phyloP scores from a whole-genome alignment of 1,284 basidiomycete species.

The Ganoderma boninense region DNA sequence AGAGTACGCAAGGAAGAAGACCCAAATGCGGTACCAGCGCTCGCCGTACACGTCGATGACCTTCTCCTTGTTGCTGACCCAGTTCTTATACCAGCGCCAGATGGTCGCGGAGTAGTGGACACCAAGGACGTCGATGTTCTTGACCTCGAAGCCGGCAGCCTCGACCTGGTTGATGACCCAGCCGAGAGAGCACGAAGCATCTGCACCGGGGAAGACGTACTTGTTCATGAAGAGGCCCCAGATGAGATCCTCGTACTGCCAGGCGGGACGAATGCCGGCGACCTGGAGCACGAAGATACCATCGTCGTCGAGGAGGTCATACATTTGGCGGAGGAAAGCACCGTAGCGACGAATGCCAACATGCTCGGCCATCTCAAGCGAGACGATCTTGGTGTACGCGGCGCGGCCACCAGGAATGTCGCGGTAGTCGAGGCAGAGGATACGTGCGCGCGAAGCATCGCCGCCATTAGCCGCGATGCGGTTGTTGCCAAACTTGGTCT shows the following conservation, averaged over 20 bases:
- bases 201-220: slow-evolving; percentile 97
- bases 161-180: slow-evolving; percentile 94
- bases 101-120: slow-evolving; percentile 98
- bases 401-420: slow-evolving; percentile 87
- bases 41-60: slow-evolving; percentile 92
- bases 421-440: slow-evolving; percentile 95
- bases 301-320: slow-evolving; percentile 94
- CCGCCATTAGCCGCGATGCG: slow-evolving; percentile 82
- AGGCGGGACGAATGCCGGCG: slow-evolving; percentile 90
- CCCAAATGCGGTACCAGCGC: slow-evolving; percentile 90
- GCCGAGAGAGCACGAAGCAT: slow-evolving; percentile 93
- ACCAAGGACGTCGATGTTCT: slow-evolving; percentile 94
- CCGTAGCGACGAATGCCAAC: slow-evolving; percentile 96
- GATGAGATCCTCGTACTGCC: slow-evolving; percentile 98
- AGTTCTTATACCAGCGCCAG: slow-evolving; percentile 96
- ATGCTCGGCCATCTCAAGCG: slow-evolving; percentile 99
- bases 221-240: slow-evolving; percentile 99
- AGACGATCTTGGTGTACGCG: slow-evolving; percentile 94
- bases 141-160: slow-evolving; percentile 95
- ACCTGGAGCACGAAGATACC: slow-evolving; percentile 97
- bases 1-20: slow-evolving; percentile 89
- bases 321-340: slow-evolving; percentile 90
- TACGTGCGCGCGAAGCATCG: slow-evolving; percentile 81
- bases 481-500: slow-evolving; percentile 92
- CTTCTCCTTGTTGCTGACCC: slow-evolving; percentile 90